A percentile compares a stretch with the other conserved stretches of the same genome.
Evolutionary conservation across 176 grass and related monocot species (phyloP).

Genomic region (Hordeum vulgare): MorexV3_pseudomolecules_assembly NC_058522.1:565820937-565821436

Average conservation of each 20-base stretch:
- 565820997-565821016: neutral
- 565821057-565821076: neutral
- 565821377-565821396: neutral
- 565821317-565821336: slow-evolving; percentile 28
- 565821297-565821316: neutral
- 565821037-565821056: neutral
- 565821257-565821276: slow-evolving; percentile 8
- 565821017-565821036: neutral
- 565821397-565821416: neutral
- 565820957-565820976: neutral
- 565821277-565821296: slow-evolving; percentile 9
- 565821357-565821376: neutral
- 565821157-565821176: neutral
- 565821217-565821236: neutral
- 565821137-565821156: neutral
- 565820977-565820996: neutral
- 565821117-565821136: neutral
- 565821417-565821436: neutral
- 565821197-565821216: neutral
- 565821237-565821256: slow-evolving; percentile 15
- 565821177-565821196: neutral
- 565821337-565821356: neutral
- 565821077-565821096: no score
- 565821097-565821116: neutral
- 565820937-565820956: neutral